phyloP scores from a whole-genome alignment of 352 stramenopile genomes.

The Globisporangium paroecandrum region DNA sequence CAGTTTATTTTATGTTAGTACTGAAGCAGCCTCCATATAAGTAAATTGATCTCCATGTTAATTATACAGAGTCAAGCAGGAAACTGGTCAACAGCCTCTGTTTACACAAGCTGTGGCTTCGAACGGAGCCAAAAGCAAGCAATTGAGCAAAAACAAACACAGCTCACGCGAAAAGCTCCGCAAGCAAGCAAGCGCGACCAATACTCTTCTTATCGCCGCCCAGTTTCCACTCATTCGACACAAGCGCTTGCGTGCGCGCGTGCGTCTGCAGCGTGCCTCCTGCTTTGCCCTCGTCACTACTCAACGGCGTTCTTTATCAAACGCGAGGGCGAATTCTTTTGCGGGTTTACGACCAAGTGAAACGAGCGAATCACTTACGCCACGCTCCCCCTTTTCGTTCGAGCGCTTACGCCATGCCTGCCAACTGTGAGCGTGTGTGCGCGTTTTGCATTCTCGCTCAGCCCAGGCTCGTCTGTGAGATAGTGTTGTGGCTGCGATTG shows the following conservation, averaged over 20 bases:
- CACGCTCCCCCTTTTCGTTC: neutral
- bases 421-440: neutral
- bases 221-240: neutral
- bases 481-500: neutral
- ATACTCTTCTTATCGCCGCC: neutral
- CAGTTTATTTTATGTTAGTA: too few species aligned
- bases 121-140: neutral
- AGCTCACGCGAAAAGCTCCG: neutral
- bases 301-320: neutral
- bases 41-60: neutral
- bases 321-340: constrained; percentile 4
- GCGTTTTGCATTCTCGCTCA: neutral
- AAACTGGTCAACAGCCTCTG: neutral
- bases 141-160: neutral
- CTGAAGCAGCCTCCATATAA: too few species aligned
- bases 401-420: neutral
- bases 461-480: neutral
- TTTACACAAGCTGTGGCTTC: neutral
- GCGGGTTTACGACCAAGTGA: neutral
- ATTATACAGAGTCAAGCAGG: neutral
- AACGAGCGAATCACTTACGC: neutral
- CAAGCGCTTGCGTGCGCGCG: neutral
- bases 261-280: neutral
- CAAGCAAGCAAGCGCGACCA: neutral
- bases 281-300: neutral